Evolutionary conservation across 2,329 filamentous ascomycete genomes (phyloP).

Genomic region (Cercospora brassicicola): DNA sequence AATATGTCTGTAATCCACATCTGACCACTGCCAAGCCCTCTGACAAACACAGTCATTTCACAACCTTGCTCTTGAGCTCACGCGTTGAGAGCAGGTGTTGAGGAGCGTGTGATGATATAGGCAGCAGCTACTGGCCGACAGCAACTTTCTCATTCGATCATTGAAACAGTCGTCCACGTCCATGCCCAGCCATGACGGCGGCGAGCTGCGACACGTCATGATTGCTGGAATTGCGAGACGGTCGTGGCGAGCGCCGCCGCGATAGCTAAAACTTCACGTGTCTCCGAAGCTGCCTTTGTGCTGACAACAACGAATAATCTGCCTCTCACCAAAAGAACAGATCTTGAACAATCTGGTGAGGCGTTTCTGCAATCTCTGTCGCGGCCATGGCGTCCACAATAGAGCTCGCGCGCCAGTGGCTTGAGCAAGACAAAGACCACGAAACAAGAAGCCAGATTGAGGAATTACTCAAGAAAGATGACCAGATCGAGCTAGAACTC

Average conservation of each 20-base stretch:
- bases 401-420: conserved; percentile 55
- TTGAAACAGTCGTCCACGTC: not conserved
- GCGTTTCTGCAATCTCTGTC: not conserved
- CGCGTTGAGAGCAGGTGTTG: not conserved
- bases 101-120: not conserved
- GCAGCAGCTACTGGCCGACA: not conserved
- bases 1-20: not conserved
- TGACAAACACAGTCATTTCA: not conserved
- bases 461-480: conserved; percentile 47
- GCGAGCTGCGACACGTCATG: conserved; percentile 16
- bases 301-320: not conserved
- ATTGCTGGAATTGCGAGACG: conserved; percentile 12
- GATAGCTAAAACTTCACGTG: not conserved
- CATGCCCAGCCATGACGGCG: not conserved
- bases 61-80: not conserved
- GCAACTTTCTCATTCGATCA: not conserved
- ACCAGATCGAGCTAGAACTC: conserved; percentile 52
- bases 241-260: conserved; percentile 9
- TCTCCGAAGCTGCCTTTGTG: not conserved
- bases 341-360: not conserved
- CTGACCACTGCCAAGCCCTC: not conserved
- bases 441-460: conserved; percentile 57
- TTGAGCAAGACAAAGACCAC: conserved; percentile 59
- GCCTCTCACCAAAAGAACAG: not conserved
- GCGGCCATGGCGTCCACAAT: conserved; percentile 14